Conservation (phyloP, 257 asterid genomes). For the Gentiana dahurica region DNA sequence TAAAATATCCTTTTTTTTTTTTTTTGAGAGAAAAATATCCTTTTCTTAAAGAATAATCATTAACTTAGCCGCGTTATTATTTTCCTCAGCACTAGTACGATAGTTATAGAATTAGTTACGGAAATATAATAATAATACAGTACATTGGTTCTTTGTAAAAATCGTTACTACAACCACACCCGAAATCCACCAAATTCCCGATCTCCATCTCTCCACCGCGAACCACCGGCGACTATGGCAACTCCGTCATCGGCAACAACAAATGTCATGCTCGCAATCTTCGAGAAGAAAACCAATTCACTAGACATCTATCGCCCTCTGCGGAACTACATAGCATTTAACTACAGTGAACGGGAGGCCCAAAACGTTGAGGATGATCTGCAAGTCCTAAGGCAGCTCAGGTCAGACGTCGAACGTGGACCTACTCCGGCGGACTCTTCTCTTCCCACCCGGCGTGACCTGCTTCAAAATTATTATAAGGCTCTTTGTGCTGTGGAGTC, state of each 20-base stretch:
- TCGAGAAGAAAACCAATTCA: constrained; percentile 74
- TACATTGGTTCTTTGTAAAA: too few relatives aligned
- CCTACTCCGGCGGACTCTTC: constrained; percentile 37
- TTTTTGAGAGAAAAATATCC: too few relatives aligned
- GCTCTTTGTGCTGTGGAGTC: constrained; percentile 96
- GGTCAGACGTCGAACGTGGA: constrained; percentile 63
- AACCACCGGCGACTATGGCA: constrained; percentile 36
- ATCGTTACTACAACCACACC: too few relatives aligned
- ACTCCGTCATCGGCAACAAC: constrained; percentile 46
- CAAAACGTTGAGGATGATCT: constrained; percentile 87
- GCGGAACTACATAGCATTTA: constrained; percentile 67
- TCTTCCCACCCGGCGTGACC: constrained; percentile 76
- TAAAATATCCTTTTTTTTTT: too few relatives aligned
- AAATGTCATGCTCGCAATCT: constrained; percentile 73
- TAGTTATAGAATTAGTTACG: too few relatives aligned
- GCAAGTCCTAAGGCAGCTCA: constrained; percentile 57
- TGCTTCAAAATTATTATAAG: constrained; percentile 71
- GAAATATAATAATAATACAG: too few relatives aligned
- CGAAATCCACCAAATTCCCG: not conserved
- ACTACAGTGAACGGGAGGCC: constrained; percentile 90
- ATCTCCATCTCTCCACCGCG: constrained; percentile 11
- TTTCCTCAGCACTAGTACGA: too few relatives aligned
- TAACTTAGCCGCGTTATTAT: too few relatives aligned
- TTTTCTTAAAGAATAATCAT: too few relatives aligned
- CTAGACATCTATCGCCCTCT: constrained; percentile 82